Conservation (phyloP, 352 stramenopile species). For the Globisporangium heterothallicum region DNA sequence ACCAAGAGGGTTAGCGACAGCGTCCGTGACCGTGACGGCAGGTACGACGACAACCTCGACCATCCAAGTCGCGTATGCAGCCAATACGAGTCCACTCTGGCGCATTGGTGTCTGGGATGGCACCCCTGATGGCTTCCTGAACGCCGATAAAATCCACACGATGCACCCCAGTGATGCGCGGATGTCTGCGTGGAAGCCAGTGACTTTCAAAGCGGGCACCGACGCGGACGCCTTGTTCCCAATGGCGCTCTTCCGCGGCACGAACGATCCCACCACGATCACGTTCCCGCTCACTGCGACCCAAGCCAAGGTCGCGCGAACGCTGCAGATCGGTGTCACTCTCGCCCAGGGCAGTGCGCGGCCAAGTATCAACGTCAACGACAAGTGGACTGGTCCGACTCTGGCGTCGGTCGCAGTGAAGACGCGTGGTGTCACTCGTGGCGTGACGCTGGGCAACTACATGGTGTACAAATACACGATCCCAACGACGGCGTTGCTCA, state of each 20-base stretch:
- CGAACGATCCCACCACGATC: constrained; percentile 38
- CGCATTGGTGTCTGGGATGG: constrained; percentile 48
- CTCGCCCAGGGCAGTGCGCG: constrained; percentile 29
- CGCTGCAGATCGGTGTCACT: constrained; percentile 34
- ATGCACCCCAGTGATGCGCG: constrained; percentile 44
- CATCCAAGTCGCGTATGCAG: constrained; percentile 22
- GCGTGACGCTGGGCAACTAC: constrained; percentile 40
- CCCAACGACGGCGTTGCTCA: constrained; percentile 26
- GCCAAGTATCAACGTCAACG: constrained; percentile 28
- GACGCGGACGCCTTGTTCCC: constrained; percentile 28
- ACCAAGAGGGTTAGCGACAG: too few species aligned
- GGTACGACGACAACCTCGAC: constrained; percentile 12
- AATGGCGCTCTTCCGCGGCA: constrained; percentile 36
- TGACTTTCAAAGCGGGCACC: constrained; percentile 19
- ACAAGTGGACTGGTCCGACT: constrained; percentile 31
- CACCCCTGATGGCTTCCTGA: constrained; percentile 40
- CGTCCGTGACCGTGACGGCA: constrained; percentile 20
- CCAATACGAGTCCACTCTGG: constrained; percentile 28
- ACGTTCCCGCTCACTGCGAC: constrained; percentile 22
- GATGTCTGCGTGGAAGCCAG: constrained; percentile 24
- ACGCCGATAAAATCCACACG: constrained; percentile 47
- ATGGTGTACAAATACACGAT: constrained; percentile 46
- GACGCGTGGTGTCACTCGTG: constrained; percentile 41
- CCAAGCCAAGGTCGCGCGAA: constrained; percentile 19
- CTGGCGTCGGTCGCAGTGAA: constrained; percentile 28